phyloP scores from a whole-genome alignment of 352 stramenopile genomes.

The Phytophthora pluvialis region DNA sequence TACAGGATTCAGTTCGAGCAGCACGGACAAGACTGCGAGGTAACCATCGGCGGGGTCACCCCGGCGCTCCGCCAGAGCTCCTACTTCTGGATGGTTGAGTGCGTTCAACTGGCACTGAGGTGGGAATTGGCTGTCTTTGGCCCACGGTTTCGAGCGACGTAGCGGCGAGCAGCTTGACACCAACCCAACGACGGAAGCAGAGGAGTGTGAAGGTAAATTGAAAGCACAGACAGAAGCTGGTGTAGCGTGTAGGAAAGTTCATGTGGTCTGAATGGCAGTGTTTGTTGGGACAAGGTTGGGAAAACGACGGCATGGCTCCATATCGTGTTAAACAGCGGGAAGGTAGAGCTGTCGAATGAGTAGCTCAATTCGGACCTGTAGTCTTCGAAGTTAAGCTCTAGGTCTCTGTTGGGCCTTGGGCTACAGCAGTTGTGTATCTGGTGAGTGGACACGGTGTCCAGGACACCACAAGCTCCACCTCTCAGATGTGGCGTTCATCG shows the following conservation, averaged over 20 bases:
- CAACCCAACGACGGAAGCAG: slow-evolving; percentile 2
- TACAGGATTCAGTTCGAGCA: slow-evolving; percentile 43
- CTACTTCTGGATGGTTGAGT: slow-evolving; percentile 52
- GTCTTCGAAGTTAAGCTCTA: too few species aligned
- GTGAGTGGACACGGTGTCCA: too few species aligned
- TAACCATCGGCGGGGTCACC: slow-evolving; percentile 41
- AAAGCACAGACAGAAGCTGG: slow-evolving; percentile 9
- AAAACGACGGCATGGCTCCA: too few species aligned
- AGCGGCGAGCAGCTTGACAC: background rate
- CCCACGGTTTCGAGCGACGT: slow-evolving; percentile 36
- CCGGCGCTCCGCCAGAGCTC: slow-evolving; percentile 47
- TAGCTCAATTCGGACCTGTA: background rate
- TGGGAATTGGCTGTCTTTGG: slow-evolving; percentile 50
- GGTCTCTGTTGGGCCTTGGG: too few species aligned
- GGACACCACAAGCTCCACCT: too few species aligned
- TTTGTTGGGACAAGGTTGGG: background rate
- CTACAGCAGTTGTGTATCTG: too few species aligned
- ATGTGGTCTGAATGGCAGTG: slow-evolving; percentile 5
- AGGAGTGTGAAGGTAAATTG: slow-evolving; percentile 4
- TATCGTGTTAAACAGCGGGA: background rate
- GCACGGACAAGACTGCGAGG: slow-evolving; percentile 38
- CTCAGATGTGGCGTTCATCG: background rate
- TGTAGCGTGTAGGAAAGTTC: slow-evolving; percentile 7
- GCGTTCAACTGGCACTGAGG: slow-evolving; percentile 44
- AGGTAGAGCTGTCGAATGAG: background rate